Percentiles rank a stretch among this genome's conserved stretches.
phyloP scores from a whole-genome alignment of 2,329 filamentous ascomycete genomes.

The Penicillium griseofulvum region DNA sequence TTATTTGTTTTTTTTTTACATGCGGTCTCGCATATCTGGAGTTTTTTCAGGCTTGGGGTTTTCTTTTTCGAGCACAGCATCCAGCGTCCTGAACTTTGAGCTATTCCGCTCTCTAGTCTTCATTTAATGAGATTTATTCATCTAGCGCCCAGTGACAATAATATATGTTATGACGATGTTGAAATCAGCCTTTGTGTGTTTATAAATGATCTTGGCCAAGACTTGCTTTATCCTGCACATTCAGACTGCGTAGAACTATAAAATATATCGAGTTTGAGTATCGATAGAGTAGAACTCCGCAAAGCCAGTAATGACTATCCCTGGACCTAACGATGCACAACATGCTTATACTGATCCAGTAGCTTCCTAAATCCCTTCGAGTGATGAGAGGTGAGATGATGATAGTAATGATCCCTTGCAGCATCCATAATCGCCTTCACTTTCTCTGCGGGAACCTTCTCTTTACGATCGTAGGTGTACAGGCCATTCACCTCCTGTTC shows the following conservation, averaged over 20 bases:
- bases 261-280: background rate
- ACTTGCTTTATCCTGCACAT: background rate
- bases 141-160: conserved; percentile 2
- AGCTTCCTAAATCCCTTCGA: conserved; percentile 20
- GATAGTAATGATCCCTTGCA: conserved; percentile 49
- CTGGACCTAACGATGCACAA: conserved; percentile 11
- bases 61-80: conserved; percentile 6
- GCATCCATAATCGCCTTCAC: conserved; percentile 60
- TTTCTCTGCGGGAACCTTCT: conserved; percentile 58
- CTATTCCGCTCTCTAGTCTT: conserved; percentile 2
- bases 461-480: conserved; percentile 61
- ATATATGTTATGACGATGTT: conserved; percentile 3
- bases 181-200: background rate
- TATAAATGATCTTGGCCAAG: background rate
- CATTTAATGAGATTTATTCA: conserved; percentile 2
- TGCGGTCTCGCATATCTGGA: conserved; percentile 23
- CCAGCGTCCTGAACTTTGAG: conserved; percentile 5
- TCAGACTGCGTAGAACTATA: too few relatives aligned
- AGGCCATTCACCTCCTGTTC: conserved; percentile 69
- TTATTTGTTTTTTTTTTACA: background rate
- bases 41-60: conserved; percentile 13
- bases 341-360: conserved; percentile 12
- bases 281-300: too few relatives aligned
- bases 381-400: conserved; percentile 21
- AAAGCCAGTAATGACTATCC: too few relatives aligned